Evolutionary conservation across 768 basidiomycete genomes (phyloP), one percentile per base, ranked within the genome.

Genomic region (Kwoniella sp.): DNA sequence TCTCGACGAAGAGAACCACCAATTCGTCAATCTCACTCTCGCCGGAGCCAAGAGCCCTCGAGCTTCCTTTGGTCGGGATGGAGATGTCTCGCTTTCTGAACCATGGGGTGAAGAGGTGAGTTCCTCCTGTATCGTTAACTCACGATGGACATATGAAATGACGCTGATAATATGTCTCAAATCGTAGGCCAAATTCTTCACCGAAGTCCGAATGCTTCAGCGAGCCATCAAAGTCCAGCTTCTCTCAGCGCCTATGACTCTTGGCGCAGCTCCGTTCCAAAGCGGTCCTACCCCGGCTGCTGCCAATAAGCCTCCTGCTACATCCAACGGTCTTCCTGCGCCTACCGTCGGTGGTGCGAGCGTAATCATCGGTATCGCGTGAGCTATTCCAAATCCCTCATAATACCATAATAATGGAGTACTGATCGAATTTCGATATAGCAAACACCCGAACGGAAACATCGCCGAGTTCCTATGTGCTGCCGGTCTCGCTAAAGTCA

Each of bases 361-460:
- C 55, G 86, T 92, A 59, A 94, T 93, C 81, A 96, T 99, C 75
- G 95, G 93, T 63, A 87, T 86, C 61, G 67, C 63, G 58, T 70
- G 19, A 65, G 58, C 56, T 8, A 51, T 7, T 9, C 25, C 46
- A 49, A n/a, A n/a, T n/a, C n/a, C n/a, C n/a, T n/a, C n/a, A n/a
- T n/a, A n/a, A n/a, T n/a, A n/a, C 40, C 48, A 29, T 89, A 51
- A 24, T n/a, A 13, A 19, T 9, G 22, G 24, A 13, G 25, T 29
- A 21, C 24, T 21, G 19, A 58, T 66, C 46, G 15, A 9, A 36
- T 19, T 4, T 21, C 29, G 21, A 13, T 8, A 0, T 57, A 78
- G 77, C 19, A 81, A 90, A 46, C 95, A 98, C 77, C 93, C 95
- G 9, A 90, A 88, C 19, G 95, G 95, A 30, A 96, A 96, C 80